Evolutionary conservation across 225 moss, liverwort and hornwort genomes (phyloP).

Genomic region (Polytrichum formosum): DNA sequence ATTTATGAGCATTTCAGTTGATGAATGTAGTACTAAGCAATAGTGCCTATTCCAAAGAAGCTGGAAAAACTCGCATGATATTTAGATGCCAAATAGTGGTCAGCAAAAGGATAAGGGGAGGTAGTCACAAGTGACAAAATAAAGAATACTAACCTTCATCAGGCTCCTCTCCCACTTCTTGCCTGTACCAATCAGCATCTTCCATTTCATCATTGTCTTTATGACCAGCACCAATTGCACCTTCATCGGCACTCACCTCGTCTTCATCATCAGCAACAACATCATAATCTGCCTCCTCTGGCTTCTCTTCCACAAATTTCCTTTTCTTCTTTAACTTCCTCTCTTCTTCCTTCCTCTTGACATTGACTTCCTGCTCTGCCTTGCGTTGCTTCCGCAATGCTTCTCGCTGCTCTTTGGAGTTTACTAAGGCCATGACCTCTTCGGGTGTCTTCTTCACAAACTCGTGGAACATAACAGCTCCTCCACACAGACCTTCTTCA

Average conservation of each 20-base stretch:
- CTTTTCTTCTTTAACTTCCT: slow-evolving; percentile 42
- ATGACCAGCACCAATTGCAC: slow-evolving; percentile 26
- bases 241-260: slow-evolving; percentile 42
- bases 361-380: slow-evolving; percentile 90
- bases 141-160: slow-evolving; percentile 48
- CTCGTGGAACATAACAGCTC: slow-evolving; percentile 92
- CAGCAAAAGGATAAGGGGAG: too few species aligned
- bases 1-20: too few species aligned
- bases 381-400: slow-evolving; percentile 86
- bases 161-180: slow-evolving; percentile 67
- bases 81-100: too few species aligned
- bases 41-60: too few species aligned
- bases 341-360: slow-evolving; percentile 74
- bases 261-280: slow-evolving; percentile 37
- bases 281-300: slow-evolving; percentile 31
- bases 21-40: too few species aligned
- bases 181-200: slow-evolving; percentile 71
- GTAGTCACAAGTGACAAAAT: neutral
- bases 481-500: slow-evolving; percentile 92
- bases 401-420: slow-evolving; percentile 77
- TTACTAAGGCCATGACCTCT: slow-evolving; percentile 67
- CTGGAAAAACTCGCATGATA: too few species aligned
- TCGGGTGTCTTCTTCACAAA: slow-evolving; percentile 88
- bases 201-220: slow-evolving; percentile 48
- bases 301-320: slow-evolving; percentile 39